Evolutionary conservation across 164 flowering plant species (phyloP), one percentile per base, ranked within the genome.

Genomic region (Magnolia kwangsiensis): DNA sequence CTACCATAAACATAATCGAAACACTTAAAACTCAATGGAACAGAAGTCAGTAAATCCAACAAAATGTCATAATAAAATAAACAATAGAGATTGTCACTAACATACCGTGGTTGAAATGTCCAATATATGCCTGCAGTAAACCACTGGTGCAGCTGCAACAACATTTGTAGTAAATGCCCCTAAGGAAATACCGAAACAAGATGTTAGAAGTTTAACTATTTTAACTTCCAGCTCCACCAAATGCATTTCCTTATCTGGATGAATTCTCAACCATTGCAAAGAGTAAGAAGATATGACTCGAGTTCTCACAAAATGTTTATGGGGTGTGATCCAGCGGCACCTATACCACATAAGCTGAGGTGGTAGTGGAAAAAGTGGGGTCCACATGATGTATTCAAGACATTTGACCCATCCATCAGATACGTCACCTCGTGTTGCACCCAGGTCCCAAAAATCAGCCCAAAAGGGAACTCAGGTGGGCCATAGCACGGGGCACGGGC

Each of bases 91-190:
- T 55, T 55, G 61, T 11, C 61, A 55, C 61, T n/a, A 70, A 68
- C 91, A 75, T 88, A 94, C 99, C 78, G 86, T 88, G 81, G 82
- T 74, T 29, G 94, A 88, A 24, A 20, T 79, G 23, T 87, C 84
- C 72, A 96, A 79, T 24, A 82, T 76, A 37, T 81, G 78, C 77
- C 85, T 87, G 82, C 97, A 92, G 84, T 94, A 96, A 45, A 88
- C 24, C 19, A 96, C 97, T 0, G 99, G 99, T 19, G 99, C 99
- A 75, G 99, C 99, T 51, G 97, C 95, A 81, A 96, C 97, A 75
- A 96, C 83, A 76, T 94, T 96, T 20, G 87, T 91, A 0, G 99
- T 96, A 78, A 96, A 96, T 69, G 92, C 87, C 64, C 99, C 99
- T 96, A 85, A 20, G 24, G 72, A 80, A 13, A 82, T 16, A 63